phyloP scores from a whole-genome alignment of 2,329 filamentous ascomycete species.

The Atkinsonella hypoxylon region DNA sequence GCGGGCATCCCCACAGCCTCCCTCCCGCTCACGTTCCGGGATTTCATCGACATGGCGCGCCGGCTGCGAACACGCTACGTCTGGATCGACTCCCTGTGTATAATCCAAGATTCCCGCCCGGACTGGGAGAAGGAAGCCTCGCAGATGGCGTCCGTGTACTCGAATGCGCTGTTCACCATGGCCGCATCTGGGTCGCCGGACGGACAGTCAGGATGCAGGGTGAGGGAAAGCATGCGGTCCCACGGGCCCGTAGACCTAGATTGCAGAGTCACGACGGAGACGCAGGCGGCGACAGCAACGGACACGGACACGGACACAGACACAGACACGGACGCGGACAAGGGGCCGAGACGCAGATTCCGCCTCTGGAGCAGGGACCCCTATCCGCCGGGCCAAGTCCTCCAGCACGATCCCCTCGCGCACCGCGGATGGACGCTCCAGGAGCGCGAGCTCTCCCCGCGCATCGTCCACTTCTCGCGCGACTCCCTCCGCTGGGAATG shows the following conservation, averaged over 20 bases:
- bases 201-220: neutral
- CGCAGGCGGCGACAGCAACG: too few species aligned
- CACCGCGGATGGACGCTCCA: slow-evolving; percentile 2
- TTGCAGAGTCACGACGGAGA: neutral
- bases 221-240: neutral
- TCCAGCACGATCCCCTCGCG: neutral
- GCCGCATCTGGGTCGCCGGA: slow-evolving; percentile 1
- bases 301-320: too few species aligned
- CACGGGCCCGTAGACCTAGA: slow-evolving; percentile 1
- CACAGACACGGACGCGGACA: too few species aligned
- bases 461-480: neutral
- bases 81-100: slow-evolving; percentile 18
- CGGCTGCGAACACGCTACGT: slow-evolving; percentile 11
- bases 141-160: slow-evolving; percentile 11
- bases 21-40: slow-evolving; percentile 10
- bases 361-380: slow-evolving; percentile 1
- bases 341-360: neutral
- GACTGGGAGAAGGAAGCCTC: slow-evolving; percentile 11
- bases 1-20: neutral
- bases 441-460: neutral
- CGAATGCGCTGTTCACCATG: slow-evolving; percentile 5
- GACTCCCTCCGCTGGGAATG: slow-evolving; percentile 2
- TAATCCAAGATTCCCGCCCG: slow-evolving; percentile 12
- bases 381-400: neutral
- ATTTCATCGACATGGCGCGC: slow-evolving; percentile 10